Evolutionary conservation across 768 basidiomycete species (phyloP).

Genomic region (Lactifluus hygrophoroides): DNA sequence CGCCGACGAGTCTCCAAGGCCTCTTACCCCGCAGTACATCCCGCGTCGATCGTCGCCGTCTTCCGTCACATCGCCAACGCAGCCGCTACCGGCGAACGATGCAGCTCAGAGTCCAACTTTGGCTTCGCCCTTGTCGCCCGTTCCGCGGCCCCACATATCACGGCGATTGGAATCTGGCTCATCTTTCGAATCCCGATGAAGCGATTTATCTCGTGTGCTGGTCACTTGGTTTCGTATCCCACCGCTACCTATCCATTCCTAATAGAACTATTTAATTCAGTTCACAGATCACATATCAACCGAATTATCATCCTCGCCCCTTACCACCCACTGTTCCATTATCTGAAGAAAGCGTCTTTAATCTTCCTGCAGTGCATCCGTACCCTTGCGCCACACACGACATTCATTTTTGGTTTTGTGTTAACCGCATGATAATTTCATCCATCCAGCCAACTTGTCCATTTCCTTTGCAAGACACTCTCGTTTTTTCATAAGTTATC

Average conservation of each 20-base stretch:
- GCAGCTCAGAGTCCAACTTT: neutral
- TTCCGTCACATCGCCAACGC: neutral
- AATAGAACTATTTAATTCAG: neutral
- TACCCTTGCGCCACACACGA: neutral
- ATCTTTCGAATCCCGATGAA: conserved; percentile 9
- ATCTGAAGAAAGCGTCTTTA: neutral
- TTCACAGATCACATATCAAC: neutral
- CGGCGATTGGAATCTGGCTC: conserved; percentile 4
- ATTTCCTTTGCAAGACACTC: neutral
- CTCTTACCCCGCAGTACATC: conserved; percentile 50
- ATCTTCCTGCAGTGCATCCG: neutral
- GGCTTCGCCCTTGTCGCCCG: conserved; percentile 2
- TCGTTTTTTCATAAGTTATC: no score
- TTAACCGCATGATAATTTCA: neutral
- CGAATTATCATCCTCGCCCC: neutral
- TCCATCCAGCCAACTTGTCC: neutral
- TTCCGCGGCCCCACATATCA: conserved; percentile 2
- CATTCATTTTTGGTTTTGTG: neutral
- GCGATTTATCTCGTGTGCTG: neutral
- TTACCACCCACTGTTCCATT: neutral
- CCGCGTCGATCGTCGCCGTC: conserved; percentile 47
- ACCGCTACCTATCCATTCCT: neutral
- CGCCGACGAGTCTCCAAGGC: conserved; percentile 30
- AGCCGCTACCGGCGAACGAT: neutral
- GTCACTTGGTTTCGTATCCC: neutral